These are phyloP conservation scores for Bipolaris zeicola DNA, from an alignment of 2,329 filamentous ascomycete genomes.

Conservation along the genomic window DNA sequence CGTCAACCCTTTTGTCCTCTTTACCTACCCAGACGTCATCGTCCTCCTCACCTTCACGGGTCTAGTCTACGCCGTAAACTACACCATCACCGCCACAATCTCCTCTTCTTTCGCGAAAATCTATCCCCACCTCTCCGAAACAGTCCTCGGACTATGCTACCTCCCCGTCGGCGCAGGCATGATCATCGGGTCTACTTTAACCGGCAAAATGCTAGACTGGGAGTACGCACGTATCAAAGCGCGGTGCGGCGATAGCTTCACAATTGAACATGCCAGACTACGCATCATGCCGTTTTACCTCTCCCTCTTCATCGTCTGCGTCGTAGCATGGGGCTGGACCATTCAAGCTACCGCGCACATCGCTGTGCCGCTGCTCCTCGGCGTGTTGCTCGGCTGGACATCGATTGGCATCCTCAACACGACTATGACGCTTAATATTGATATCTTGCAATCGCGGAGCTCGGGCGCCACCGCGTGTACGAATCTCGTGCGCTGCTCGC, in stretches of 20 bases:
- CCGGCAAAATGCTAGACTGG: constrained; percentile 58
- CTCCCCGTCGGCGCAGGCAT: constrained; percentile 62
- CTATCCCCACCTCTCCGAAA: constrained; percentile 32
- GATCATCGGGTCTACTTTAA: constrained; percentile 59
- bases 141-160: constrained; percentile 49
- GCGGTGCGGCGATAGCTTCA: constrained; percentile 26
- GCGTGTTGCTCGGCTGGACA: constrained; percentile 33
- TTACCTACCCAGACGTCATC: constrained; percentile 45
- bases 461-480: constrained; percentile 37
- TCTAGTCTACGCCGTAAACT: constrained; percentile 38
- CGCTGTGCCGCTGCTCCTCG: constrained; percentile 29
- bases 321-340: constrained; percentile 36
- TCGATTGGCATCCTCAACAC: constrained; percentile 38
- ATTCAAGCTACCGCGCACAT: constrained; percentile 29
- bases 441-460: constrained; percentile 34
- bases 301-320: constrained; percentile 31
- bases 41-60: constrained; percentile 51
- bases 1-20: constrained; percentile 36
- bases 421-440: constrained; percentile 39
- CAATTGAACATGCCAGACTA: constrained; percentile 35
- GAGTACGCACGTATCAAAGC: constrained; percentile 54
- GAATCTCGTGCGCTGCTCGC: constrained; percentile 34
- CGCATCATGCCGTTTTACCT: constrained; percentile 39
- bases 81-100: constrained; percentile 41
- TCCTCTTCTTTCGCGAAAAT: constrained; percentile 33